These are phyloP conservation scores for Sugiyamaella marilandica DNA, from an alignment of 805 yeast species.

Conservation along the genomic window DNA sequence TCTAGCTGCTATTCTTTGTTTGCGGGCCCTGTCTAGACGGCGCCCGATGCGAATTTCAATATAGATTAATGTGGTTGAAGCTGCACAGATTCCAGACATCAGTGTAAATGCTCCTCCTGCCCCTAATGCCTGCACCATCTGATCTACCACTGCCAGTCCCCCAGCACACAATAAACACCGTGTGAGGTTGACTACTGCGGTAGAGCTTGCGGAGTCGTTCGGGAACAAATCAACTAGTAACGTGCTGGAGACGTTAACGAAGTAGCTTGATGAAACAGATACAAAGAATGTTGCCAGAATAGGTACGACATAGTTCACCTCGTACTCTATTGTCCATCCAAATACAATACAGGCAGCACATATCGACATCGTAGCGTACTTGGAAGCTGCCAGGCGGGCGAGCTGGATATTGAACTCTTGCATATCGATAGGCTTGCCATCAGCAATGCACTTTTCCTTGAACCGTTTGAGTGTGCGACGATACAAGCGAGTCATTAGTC, in stretches of 20 bases:
- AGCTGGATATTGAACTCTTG: conserved; percentile 50
- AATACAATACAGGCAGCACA: conserved; percentile 45
- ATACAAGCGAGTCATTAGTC: conserved; percentile 32
- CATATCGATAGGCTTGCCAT: conserved; percentile 28
- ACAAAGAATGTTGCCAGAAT: conserved; percentile 55
- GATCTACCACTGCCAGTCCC: conserved; percentile 60
- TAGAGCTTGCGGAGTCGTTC: conserved; percentile 61
- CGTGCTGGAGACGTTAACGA: conserved; percentile 52
- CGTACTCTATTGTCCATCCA: conserved; percentile 67
- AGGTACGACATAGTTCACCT: conserved; percentile 46
- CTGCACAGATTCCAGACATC: conserved; percentile 44
- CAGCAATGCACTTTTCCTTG: conserved; percentile 21
- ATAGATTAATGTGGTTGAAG: conserved; percentile 7
- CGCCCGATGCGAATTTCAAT: conserved; percentile 14
- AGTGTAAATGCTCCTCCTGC: conserved; percentile 76
- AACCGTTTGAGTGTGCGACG: conserved; percentile 5
- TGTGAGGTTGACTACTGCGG: conserved; percentile 65
- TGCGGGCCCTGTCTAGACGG: conserved; percentile 8
- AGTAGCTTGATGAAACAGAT: conserved; percentile 55
- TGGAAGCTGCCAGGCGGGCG: conserved; percentile 49
- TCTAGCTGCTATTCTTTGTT: neutral
- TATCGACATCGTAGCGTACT: conserved; percentile 41
- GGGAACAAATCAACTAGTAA: conserved; percentile 74
- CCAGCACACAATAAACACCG: conserved; percentile 70
- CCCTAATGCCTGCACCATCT: conserved; percentile 53